A percentile compares a stretch with the other conserved stretches of the same genome.
Evolutionary conservation across 495 filamentous ascomycete genomes (phyloP).

Genomic region (Neurospora sublineolata): DNA sequence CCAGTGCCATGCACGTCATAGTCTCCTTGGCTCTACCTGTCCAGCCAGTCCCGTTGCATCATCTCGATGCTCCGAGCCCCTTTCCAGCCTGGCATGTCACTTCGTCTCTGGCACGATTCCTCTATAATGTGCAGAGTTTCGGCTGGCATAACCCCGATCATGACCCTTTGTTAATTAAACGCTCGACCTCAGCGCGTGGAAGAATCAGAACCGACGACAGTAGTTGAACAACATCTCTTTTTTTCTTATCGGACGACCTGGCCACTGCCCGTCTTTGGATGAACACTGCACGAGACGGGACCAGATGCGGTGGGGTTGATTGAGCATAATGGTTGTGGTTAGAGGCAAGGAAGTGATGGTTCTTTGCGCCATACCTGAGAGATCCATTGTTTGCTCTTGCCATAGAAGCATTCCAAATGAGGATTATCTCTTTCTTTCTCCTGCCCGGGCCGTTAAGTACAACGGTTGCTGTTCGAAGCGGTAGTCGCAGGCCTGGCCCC

Average conservation of each 20-base stretch:
- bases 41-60: not conserved
- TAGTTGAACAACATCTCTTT: not conserved
- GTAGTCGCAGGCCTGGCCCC: not conserved
- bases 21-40: not conserved
- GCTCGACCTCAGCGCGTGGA: not conserved
- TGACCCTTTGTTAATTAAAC: not conserved
- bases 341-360: not conserved
- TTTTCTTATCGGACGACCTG: not conserved
- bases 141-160: not conserved
- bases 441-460: not conserved
- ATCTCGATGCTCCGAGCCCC: not conserved
- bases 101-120: not conserved
- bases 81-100: not conserved
- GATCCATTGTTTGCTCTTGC: not conserved
- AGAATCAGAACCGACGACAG: not conserved
- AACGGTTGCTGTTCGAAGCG: not conserved
- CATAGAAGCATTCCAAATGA: not conserved
- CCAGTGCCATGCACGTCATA: not conserved
- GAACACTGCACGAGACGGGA: not conserved
- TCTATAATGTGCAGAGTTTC: not conserved
- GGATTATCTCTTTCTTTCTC: not conserved
- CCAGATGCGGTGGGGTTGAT: not conserved
- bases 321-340: not conserved
- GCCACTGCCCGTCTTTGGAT: not conserved
- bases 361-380: not conserved